These are phyloP conservation scores for Mycena belliarum DNA, from an alignment of 768 basidiomycete genomes.

Conservation along the genomic window DNA sequence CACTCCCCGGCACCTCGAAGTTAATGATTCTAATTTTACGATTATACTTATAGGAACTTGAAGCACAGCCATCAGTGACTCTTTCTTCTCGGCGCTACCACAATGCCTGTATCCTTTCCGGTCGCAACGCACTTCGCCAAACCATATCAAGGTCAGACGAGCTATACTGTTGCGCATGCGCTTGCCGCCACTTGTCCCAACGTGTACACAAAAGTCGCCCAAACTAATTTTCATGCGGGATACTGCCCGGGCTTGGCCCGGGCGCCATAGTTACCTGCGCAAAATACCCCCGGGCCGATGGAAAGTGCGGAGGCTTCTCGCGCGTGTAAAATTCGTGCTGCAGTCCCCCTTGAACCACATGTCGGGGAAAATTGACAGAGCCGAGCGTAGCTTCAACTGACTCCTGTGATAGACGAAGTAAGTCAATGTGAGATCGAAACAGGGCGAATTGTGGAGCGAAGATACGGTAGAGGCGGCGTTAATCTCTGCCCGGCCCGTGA, in stretches of 20 bases:
- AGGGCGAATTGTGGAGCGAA: constrained; percentile 28
- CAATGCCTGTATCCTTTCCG: too few relatives aligned
- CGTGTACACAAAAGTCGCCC: neutral
- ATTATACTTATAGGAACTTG: too few relatives aligned
- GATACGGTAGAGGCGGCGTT: constrained; percentile 36
- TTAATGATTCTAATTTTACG: too few relatives aligned
- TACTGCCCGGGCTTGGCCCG: constrained; percentile 17
- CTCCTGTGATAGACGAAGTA: constrained; percentile 39
- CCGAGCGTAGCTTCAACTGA: constrained; percentile 38
- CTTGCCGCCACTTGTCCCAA: neutral
- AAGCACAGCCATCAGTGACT: too few relatives aligned
- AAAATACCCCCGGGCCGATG: constrained; percentile 35
- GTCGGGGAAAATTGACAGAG: constrained; percentile 34
- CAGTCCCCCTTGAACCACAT: constrained; percentile 32
- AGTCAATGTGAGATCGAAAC: constrained; percentile 35
- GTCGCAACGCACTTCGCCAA: too few relatives aligned
- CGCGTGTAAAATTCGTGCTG: constrained; percentile 41
- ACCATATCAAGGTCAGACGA: too few relatives aligned
- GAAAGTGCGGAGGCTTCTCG: constrained; percentile 35
- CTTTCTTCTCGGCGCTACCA: too few relatives aligned
- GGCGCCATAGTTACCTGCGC: constrained; percentile 15
- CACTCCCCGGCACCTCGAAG: too few relatives aligned
- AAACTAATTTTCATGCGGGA: constrained; percentile 11
- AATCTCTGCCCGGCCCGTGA: constrained; percentile 37
- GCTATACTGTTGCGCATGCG: too few relatives aligned